Conservation (phyloP, 148 eudicot species). For the Heliamphora exappendiculata region DNA sequence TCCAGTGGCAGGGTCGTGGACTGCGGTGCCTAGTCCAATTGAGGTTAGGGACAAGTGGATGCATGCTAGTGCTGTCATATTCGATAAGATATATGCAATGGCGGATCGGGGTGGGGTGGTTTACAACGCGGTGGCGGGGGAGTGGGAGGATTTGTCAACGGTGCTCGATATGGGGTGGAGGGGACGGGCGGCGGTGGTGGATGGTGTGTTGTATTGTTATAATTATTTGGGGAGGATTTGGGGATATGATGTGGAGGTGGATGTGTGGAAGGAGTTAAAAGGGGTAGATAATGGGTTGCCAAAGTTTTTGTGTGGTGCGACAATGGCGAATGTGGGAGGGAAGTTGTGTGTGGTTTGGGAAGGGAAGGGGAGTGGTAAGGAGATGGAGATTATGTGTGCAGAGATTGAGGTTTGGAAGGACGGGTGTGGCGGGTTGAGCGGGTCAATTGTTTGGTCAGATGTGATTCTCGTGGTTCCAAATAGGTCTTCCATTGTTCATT, state of each 20-base stretch:
- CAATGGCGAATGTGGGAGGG: slow-evolving; percentile 78
- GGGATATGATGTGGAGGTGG: slow-evolving; percentile 61
- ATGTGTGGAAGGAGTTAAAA: slow-evolving; percentile 69
- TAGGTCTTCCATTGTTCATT: slow-evolving; percentile 59
- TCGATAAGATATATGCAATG: slow-evolving; percentile 72
- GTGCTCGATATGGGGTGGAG: slow-evolving; percentile 91
- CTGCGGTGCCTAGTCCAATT: slow-evolving; percentile 39
- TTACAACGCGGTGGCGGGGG: slow-evolving; percentile 36
- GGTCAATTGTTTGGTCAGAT: slow-evolving; percentile 53
- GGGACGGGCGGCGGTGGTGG: slow-evolving; percentile 78
- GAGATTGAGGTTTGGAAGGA: slow-evolving; percentile 71
- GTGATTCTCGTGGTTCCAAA: slow-evolving; percentile 47
- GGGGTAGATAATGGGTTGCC: slow-evolving; percentile 74
- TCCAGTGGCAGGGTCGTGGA: slow-evolving; percentile 49
- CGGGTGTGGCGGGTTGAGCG: slow-evolving; percentile 42
- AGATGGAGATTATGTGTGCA: slow-evolving; percentile 62
- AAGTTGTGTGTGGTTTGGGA: slow-evolving; percentile 85
- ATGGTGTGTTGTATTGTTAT: slow-evolving; percentile 74
- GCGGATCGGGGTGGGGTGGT: slow-evolving; percentile 92
- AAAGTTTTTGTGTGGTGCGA: slow-evolving; percentile 83
- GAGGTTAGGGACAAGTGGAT: slow-evolving; percentile 79
- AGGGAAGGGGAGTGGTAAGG: slow-evolving; percentile 48
- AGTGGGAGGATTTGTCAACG: slow-evolving; percentile 61
- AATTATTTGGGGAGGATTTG: slow-evolving; percentile 82
- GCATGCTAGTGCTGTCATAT: slow-evolving; percentile 82